Evolutionary conservation across 352 stramenopile genomes (phyloP).

Genomic region (Thalassiosira mediterranea): DNA sequence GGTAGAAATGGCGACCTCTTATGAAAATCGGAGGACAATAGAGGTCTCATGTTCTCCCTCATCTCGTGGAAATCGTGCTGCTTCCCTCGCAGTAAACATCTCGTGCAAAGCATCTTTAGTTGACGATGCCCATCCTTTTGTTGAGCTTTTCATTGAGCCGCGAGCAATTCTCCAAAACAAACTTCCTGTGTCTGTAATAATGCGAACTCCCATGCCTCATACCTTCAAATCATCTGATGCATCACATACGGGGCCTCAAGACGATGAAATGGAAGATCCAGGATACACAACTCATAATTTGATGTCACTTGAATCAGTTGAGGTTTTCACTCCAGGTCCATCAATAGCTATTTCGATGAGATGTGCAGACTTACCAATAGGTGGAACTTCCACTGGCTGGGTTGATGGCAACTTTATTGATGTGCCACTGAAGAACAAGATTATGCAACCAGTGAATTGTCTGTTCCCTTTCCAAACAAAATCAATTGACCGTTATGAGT

Average conservation of each 20-base stretch:
- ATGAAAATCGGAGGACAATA: constrained; percentile 44
- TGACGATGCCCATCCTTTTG: constrained; percentile 59
- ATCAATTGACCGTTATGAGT: constrained; percentile 51
- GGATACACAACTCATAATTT: constrained; percentile 63
- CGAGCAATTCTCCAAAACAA: constrained; percentile 75
- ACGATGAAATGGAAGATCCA: constrained; percentile 35
- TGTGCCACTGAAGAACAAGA: constrained; percentile 64
- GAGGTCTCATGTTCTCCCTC: constrained; percentile 54
- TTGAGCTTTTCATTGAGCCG: constrained; percentile 78
- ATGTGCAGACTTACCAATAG: constrained; percentile 71
- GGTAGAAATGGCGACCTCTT: constrained; percentile 55
- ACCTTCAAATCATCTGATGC: constrained; percentile 56
- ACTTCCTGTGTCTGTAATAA: constrained; percentile 67
- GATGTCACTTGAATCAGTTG: constrained; percentile 55
- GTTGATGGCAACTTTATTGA: constrained; percentile 79
- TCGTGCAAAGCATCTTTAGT: constrained; percentile 65
- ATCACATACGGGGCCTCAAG: constrained; percentile 8
- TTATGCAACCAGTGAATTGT: constrained; percentile 72
- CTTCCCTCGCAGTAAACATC: constrained; percentile 53
- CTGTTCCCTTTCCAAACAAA: constrained; percentile 72
- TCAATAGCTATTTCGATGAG: constrained; percentile 79
- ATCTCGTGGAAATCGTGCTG: constrained; percentile 19
- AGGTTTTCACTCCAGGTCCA: constrained; percentile 81
- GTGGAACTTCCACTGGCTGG: constrained; percentile 74
- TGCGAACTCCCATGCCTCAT: constrained; percentile 82